Evolutionary conservation across 1,284 basidiomycete genomes (phyloP).

Genomic region (Ganoderma multipileum): DNA sequence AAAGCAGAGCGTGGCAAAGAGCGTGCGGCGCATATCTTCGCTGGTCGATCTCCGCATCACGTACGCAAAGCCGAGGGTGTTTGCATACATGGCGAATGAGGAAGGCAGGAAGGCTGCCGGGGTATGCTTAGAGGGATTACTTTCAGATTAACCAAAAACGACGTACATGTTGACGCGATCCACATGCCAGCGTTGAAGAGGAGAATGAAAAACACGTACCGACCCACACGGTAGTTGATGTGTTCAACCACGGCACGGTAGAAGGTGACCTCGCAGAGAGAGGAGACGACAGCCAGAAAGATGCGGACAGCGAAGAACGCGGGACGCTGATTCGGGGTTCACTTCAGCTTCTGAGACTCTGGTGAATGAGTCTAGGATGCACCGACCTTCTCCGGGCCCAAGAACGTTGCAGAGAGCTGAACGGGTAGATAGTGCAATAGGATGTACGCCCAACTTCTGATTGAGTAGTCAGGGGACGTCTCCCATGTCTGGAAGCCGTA

Average conservation of each 20-base stretch:
- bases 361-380: background rate
- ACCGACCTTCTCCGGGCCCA: constrained; percentile 43
- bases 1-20: constrained; percentile 74
- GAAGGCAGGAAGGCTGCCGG: constrained; percentile 88
- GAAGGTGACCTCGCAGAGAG: constrained; percentile 84
- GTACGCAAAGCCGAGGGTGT: constrained; percentile 82
- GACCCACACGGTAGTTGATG: constrained; percentile 88
- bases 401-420: constrained; percentile 33
- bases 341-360: background rate
- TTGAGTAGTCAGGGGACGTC: constrained; percentile 87
- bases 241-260: constrained; percentile 84
- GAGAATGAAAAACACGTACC: constrained; percentile 90
- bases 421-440: constrained; percentile 76
- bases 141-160: background rate
- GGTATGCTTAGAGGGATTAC: constrained; percentile 1
- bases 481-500: constrained; percentile 99
- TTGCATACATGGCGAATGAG: constrained; percentile 93
- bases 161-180: constrained; percentile 82
- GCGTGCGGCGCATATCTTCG: constrained; percentile 59
- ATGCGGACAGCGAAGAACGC: constrained; percentile 92
- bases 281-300: constrained; percentile 76
- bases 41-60: constrained; percentile 75
- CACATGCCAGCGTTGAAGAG: constrained; percentile 93
- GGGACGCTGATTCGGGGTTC: constrained; percentile 59
- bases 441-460: constrained; percentile 95